Conservation (phyloP, 2,329 filamentous ascomycete species). For the Apiospora sp. region DNA sequence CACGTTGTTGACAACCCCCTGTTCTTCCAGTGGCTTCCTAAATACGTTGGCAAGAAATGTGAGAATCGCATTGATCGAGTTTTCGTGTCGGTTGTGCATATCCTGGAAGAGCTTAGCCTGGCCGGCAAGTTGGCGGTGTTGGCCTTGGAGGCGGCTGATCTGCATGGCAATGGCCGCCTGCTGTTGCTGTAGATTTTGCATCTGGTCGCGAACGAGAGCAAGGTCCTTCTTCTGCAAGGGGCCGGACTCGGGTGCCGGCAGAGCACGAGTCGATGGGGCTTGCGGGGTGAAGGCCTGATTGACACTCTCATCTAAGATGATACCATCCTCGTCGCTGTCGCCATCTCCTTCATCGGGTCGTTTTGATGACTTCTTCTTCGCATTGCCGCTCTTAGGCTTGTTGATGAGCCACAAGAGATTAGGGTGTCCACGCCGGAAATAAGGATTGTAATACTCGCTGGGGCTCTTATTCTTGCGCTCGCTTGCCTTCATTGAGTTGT, state of each 20-base stretch:
- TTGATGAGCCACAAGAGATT: constrained; percentile 96
- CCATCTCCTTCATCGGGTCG: constrained; percentile 69
- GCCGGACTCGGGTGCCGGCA: constrained; percentile 54
- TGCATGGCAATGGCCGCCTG: constrained; percentile 86
- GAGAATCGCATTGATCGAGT: constrained; percentile 97
- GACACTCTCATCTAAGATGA: constrained; percentile 48
- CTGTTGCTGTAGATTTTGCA: constrained; percentile 83
- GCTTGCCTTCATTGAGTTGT: constrained; percentile 97
- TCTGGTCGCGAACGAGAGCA: constrained; percentile 77
- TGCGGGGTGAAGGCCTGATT: constrained; percentile 49
- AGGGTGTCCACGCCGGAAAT: constrained; percentile 91
- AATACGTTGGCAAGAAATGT: constrained; percentile 98
- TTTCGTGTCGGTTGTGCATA: constrained; percentile 95
- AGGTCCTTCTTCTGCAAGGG: constrained; percentile 76
- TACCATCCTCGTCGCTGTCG: constrained; percentile 74
- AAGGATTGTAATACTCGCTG: constrained; percentile 97
- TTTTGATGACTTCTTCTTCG: constrained; percentile 62
- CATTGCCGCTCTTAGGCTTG: constrained; percentile 81
- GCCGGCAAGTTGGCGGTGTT: constrained; percentile 87
- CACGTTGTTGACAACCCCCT: constrained; percentile 77
- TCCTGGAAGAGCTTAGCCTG: constrained; percentile 90
- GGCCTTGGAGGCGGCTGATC: constrained; percentile 80
- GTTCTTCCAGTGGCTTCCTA: constrained; percentile 88
- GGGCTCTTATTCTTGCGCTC: constrained; percentile 98
- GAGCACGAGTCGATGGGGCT: constrained; percentile 41